A percentile compares a stretch with the other conserved stretches of the same genome.
phyloP scores from a whole-genome alignment of 139 green algal genomes.

The Chlamydomonas incerta region DNA sequence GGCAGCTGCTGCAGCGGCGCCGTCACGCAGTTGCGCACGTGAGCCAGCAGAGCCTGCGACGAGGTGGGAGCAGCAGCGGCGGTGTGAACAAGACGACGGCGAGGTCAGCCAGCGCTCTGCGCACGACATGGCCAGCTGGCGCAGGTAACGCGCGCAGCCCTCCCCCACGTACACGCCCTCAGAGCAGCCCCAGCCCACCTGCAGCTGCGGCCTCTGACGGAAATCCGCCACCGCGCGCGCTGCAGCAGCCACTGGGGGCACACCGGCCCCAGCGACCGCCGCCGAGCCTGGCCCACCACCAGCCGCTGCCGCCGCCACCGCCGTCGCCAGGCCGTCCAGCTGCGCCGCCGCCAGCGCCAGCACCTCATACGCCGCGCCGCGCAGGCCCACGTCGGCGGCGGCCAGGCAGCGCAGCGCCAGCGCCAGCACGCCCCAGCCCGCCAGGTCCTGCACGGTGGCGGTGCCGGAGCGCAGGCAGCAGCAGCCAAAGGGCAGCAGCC shows the following conservation, averaged over 20 bases:
- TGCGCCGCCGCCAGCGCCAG: slow-evolving; percentile 25
- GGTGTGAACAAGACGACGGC: too few species aligned
- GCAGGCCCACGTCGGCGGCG: slow-evolving; percentile 43
- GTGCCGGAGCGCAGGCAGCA: slow-evolving; percentile 43
- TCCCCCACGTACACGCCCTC: too few species aligned
- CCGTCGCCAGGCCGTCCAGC: slow-evolving; percentile 3
- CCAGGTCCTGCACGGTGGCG: slow-evolving; percentile 45
- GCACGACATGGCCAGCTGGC: too few species aligned
- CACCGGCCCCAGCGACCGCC: not conserved
- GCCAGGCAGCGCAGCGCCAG: slow-evolving; percentile 66
- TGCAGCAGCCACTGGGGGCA: slow-evolving; percentile 40
- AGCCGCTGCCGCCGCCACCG: not conserved
- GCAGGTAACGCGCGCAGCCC: too few species aligned
- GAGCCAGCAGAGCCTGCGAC: slow-evolving; percentile 58
- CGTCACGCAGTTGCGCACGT: slow-evolving; percentile 53
- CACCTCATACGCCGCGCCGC: slow-evolving; percentile 30
- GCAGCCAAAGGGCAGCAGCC: slow-evolving; percentile 64
- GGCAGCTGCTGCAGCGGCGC: slow-evolving; percentile 67
- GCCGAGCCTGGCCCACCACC: not conserved
- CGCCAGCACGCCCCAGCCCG: slow-evolving; percentile 59
- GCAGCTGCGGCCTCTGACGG: slow-evolving; percentile 28
- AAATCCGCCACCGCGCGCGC: slow-evolving; percentile 16
- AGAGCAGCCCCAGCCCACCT: too few species aligned
- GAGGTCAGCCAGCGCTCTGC: too few species aligned
- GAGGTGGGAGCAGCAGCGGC: too few species aligned